These are phyloP conservation scores for Podospora pseudocomata DNA, from an alignment of 495 filamentous ascomycete species.

Conservation along the genomic window DNA sequence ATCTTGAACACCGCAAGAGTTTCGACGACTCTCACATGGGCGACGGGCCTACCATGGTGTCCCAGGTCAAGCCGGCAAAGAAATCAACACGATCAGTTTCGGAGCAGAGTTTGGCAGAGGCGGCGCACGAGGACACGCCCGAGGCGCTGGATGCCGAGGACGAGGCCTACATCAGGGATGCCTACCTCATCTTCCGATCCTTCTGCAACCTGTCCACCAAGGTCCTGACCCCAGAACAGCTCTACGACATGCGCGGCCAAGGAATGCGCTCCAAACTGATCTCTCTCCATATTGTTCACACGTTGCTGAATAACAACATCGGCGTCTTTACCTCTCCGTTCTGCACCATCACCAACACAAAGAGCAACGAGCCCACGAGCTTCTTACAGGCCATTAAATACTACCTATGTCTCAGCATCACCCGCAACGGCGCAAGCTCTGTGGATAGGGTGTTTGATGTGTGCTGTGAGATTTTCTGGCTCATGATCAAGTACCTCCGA, in stretches of 20 bases:
- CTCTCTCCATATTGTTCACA: slow-evolving; percentile 90
- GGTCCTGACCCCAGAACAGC: slow-evolving; percentile 77
- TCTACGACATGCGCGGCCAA: slow-evolving; percentile 86
- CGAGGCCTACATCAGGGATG: slow-evolving; percentile 93
- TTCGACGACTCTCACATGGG: slow-evolving; percentile 89
- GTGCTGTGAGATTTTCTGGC: slow-evolving; percentile 95
- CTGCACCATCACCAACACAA: slow-evolving; percentile 83
- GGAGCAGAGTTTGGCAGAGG: slow-evolving; percentile 47
- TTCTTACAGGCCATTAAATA: slow-evolving; percentile 96
- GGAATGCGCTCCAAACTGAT: slow-evolving; percentile 97
- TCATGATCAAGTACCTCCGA: slow-evolving; percentile 91
- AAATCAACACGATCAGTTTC: slow-evolving; percentile 57
- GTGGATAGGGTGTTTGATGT: slow-evolving; percentile 91
- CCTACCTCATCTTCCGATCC: slow-evolving; percentile 93
- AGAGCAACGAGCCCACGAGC: slow-evolving; percentile 75
- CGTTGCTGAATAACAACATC: slow-evolving; percentile 87
- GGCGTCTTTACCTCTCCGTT: slow-evolving; percentile 81
- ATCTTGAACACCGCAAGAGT: slow-evolving; percentile 87
- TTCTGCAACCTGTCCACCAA: slow-evolving; percentile 98
- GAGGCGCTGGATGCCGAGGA: slow-evolving; percentile 82
- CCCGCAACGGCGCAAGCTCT: slow-evolving; percentile 89
- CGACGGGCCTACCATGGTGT: slow-evolving; percentile 92
- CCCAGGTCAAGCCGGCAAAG: slow-evolving; percentile 61
- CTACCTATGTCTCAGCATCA: slow-evolving; percentile 89
- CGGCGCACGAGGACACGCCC: slow-evolving; percentile 47